A percentile compares a stretch with the other conserved stretches of the same genome.
Conservation (phyloP, 257 asterid species). For the Sherardia arvensis region DNA sequence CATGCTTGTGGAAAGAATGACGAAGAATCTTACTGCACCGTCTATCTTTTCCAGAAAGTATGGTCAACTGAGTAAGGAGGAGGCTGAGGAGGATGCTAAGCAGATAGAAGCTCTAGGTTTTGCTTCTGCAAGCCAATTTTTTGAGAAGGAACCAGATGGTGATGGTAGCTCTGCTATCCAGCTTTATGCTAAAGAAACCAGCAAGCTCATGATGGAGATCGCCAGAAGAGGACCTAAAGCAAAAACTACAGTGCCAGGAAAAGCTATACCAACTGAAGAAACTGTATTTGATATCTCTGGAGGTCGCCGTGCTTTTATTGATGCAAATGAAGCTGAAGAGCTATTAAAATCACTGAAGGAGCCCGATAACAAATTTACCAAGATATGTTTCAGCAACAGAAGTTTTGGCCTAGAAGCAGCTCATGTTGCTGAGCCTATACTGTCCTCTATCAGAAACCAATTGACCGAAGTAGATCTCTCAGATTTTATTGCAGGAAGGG, state of each 20-base stretch:
- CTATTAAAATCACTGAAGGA: constrained; percentile 51
- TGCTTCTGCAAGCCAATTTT: constrained; percentile 59
- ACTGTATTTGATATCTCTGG: constrained; percentile 75
- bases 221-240: constrained; percentile 60
- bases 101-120: constrained; percentile 59
- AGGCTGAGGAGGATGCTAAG: constrained; percentile 77
- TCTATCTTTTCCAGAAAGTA: constrained; percentile 75
- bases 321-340: constrained; percentile 55
- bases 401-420: constrained; percentile 89
- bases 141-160: constrained; percentile 62
- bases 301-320: constrained; percentile 54
- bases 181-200: constrained; percentile 83
- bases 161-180: constrained; percentile 92
- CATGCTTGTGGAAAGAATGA: constrained; percentile 74
- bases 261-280: constrained; percentile 35
- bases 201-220: constrained; percentile 83
- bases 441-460: constrained; percentile 58
- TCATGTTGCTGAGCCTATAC: constrained; percentile 51
- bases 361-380: constrained; percentile 46
- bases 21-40: constrained; percentile 60
- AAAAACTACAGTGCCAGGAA: constrained; percentile 32
- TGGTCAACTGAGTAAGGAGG: constrained; percentile 63
- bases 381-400: constrained; percentile 83
- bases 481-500: constrained; percentile 78
- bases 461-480: constrained; percentile 83